Base-by-base conservation (phyloP, 257 asterid genomes). In the Echium plantagineum region DNA sequence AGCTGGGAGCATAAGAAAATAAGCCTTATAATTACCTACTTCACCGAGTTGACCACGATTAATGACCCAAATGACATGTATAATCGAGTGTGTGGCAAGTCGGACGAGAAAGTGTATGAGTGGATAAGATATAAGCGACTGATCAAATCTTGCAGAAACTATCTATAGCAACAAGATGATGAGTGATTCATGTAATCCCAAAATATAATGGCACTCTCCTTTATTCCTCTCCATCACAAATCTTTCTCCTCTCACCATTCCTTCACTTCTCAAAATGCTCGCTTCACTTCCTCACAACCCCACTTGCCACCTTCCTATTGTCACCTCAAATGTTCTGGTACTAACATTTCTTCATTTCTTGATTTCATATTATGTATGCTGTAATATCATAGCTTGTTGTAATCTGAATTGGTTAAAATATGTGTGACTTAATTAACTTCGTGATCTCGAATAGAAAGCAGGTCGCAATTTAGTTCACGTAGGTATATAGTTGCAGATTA, bases 251-350 rank as follows among this genome's bases (percentile, higher is more conserved):
- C 70, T 13, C 22, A 62, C 52, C 47, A 58, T 53, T 66, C 84
- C 21, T 6, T 63, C 68, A 71, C 26, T 1, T 24, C 26, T 1
- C 26, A 1, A 1, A 24, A 24, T 24, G 2, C 26, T 24, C 1
- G 30, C 42, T 62, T 63, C 56, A 70, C 52, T 17, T 55, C 31
- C 15, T 47, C 68, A 72, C 31, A 69, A 48, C 60, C 75, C 58
- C 16, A 57, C 48, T 59, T 68, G 71, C 68, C 76, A 55, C 56
- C 60, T 64, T 20, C 73, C 79, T 6, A 22, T 72, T 42, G 49
- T 61, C 85, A 49, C 18, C 69, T 84, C 28, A 80, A 65, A 64
- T 86, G 85, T 61, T 82, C 82, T 22, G 80, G 97, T 89, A 72
- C 77, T 62, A 2, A 55, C 54, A 1, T 31, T 46, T 64, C 38